A percentile compares a stretch with the other conserved stretches of the same genome.
Evolutionary conservation across 306 rosid genomes (phyloP).

Genomic region (Amphicarpaea edgeworthii): DNA sequence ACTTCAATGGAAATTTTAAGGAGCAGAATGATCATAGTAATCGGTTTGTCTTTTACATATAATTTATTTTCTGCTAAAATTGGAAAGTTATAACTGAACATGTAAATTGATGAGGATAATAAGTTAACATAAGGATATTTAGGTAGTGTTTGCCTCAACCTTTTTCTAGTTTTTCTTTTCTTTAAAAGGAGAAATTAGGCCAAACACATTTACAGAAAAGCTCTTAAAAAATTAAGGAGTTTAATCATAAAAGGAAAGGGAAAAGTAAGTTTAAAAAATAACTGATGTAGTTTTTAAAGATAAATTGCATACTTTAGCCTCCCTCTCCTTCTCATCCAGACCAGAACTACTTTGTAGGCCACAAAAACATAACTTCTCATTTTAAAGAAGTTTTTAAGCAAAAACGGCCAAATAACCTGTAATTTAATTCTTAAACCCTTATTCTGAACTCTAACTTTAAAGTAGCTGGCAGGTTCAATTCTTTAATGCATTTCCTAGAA

Average conservation of each 20-base stretch:
- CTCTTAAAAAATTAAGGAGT: neutral
- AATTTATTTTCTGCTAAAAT: neutral
- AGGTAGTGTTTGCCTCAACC: neutral
- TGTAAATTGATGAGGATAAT: slow-evolving; percentile 18
- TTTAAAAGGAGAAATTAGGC: neutral
- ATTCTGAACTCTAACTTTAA: neutral
- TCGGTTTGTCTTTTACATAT: neutral
- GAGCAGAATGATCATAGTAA: neutral
- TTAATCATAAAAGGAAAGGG: neutral
- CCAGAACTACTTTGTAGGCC: neutral
- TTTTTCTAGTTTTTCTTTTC: neutral
- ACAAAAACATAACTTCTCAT: neutral
- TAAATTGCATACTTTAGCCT: neutral
- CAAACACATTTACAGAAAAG: neutral
- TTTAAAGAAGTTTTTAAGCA: neutral
- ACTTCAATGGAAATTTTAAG: slow-evolving; percentile 13
- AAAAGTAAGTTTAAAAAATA: neutral
- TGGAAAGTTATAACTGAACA: slow-evolving; percentile 17
- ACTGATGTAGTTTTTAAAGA: neutral
- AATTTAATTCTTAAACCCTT: neutral
- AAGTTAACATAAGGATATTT: neutral
- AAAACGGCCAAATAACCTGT: neutral
- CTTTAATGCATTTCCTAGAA: slow-evolving; percentile 22
- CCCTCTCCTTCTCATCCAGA: neutral
- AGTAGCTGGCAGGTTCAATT: neutral